Conservation (phyloP, 306 rosid genomes). For the Lotus japonicus region DNA sequence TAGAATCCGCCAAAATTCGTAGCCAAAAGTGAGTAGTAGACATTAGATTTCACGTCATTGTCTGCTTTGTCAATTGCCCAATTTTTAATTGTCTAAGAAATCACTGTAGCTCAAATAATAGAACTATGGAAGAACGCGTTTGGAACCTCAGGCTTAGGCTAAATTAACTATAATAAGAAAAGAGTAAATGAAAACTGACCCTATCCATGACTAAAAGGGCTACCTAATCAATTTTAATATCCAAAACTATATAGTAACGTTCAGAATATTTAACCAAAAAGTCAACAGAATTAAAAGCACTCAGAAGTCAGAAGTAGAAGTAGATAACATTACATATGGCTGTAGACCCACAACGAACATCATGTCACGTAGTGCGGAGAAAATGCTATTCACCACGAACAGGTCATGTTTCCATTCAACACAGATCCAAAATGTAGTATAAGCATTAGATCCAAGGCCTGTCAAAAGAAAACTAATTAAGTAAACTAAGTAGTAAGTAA, state of each 20-base stretch:
- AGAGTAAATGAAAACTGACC: conserved; percentile 8
- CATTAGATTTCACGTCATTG: conserved; percentile 7
- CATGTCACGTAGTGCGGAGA: conserved; percentile 26
- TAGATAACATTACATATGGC: conserved; percentile 26
- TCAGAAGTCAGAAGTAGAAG: conserved; percentile 9
- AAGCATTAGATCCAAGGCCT: conserved; percentile 32
- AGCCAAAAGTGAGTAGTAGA: neutral
- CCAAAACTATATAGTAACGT: neutral
- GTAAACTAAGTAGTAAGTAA: conserved; percentile 9
- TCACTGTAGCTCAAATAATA: conserved; percentile 25
- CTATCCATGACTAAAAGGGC: neutral
- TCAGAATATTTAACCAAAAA: conserved; percentile 10
- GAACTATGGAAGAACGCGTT: neutral
- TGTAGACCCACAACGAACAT: conserved; percentile 32
- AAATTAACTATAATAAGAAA: neutral
- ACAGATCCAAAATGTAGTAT: conserved; percentile 14
- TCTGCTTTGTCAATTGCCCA: neutral
- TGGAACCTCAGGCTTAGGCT: neutral
- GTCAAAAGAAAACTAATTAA: conserved; percentile 17
- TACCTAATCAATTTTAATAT: neutral
- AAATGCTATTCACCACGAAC: conserved; percentile 27
- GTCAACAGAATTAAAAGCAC: conserved; percentile 28
- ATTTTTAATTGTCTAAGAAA: neutral
- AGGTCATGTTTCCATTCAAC: conserved; percentile 33
- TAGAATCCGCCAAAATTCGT: neutral